A percentile compares a stretch with the other conserved stretches of the same genome.
Conservation (phyloP, 768 basidiomycete genomes). For the Melanogaster broomeanus region DNA sequence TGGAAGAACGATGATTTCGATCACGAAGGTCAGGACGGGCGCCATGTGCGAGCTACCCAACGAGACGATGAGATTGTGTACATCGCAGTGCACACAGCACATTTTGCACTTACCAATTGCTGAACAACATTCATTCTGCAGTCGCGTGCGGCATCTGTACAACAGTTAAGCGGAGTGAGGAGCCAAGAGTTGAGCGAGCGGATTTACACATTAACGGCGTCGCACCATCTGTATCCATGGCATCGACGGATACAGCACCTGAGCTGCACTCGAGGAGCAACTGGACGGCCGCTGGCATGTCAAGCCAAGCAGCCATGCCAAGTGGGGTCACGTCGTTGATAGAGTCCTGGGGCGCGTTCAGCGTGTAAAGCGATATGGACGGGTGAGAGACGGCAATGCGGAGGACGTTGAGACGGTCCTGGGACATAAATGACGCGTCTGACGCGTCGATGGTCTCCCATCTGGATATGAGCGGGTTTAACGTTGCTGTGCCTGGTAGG, state of each 20-base stretch:
- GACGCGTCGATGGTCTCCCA: slow-evolving; percentile 72
- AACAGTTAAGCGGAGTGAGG: not conserved
- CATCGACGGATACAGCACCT: slow-evolving; percentile 69
- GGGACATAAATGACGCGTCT: slow-evolving; percentile 67
- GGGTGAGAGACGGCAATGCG: slow-evolving; percentile 55
- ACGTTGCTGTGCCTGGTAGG: slow-evolving; percentile 4
- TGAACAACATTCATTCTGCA: slow-evolving; percentile 67
- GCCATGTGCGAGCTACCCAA: slow-evolving; percentile 53
- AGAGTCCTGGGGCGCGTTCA: slow-evolving; percentile 72
- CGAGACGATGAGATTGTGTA: slow-evolving; percentile 6
- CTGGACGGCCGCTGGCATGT: slow-evolving; percentile 59
- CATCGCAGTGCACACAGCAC: slow-evolving; percentile 3
- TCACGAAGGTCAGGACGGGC: slow-evolving; percentile 76
- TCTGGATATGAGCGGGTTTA: slow-evolving; percentile 35
- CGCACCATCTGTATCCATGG: slow-evolving; percentile 71
- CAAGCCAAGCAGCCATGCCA: slow-evolving; percentile 78
- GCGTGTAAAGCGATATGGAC: slow-evolving; percentile 62
- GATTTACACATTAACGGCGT: slow-evolving; percentile 84
- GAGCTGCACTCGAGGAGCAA: slow-evolving; percentile 63
- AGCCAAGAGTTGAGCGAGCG: slow-evolving; percentile 2
- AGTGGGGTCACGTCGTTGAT: slow-evolving; percentile 78
- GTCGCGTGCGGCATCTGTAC: slow-evolving; percentile 74
- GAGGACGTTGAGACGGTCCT: slow-evolving; percentile 57
- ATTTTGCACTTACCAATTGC: slow-evolving; percentile 50
- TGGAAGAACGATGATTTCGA: slow-evolving; percentile 67